Base-by-base conservation (phyloP, 2,329 filamentous ascomycete genomes). In the Aspergillus pseudoviridinutans region DNA sequence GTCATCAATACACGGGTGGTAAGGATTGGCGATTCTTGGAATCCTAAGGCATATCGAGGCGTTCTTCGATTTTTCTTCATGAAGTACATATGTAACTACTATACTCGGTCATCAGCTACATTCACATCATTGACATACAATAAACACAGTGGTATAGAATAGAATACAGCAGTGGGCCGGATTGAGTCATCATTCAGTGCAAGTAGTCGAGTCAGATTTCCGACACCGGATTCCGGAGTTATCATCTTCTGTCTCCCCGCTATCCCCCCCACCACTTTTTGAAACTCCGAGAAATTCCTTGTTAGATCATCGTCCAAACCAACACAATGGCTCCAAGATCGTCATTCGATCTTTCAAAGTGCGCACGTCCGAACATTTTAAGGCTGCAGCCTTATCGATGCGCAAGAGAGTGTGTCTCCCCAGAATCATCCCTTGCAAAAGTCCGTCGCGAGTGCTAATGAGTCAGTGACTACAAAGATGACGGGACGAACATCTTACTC, bases 391-490 rank as follows among this genome's bases (percentile, higher is more conserved):
- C 90, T 42, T 93, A 93, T 71, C 86, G 90, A 57, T 93, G 90
- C 72, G 90, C 90, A 28, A 79, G 90, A 82, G 90, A 93, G 89
- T 91, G 79, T 76, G 87, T 76, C 52, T 57, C 52, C 55, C 58
- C 53, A 50, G 53, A 57, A 46, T 51, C 49, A 27, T 52, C 14
- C 55, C 56, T 47, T 27, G 41, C 53, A 56, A 38, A 49, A 49
- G 20, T 22, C n/a, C 50, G 22, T 53, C 61, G 55, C 50, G 46
- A 56, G 53, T 55, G 61, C 65, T 69, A 63, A 73, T 61, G 62
- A 66, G 52, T 69, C 71, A 95, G 91, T 79, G 94, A 99, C 83
- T 97, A 99, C 84, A 97, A 99, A 79, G 93, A 99, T 74, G 90
- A 99, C 72, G 94, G 94, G 65, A 93, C 87, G 58, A 97, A 97